These are phyloP conservation scores for Pelargonium citronellum DNA, from an alignment of 441 rosid species.

Conservation along the genomic window DNA sequence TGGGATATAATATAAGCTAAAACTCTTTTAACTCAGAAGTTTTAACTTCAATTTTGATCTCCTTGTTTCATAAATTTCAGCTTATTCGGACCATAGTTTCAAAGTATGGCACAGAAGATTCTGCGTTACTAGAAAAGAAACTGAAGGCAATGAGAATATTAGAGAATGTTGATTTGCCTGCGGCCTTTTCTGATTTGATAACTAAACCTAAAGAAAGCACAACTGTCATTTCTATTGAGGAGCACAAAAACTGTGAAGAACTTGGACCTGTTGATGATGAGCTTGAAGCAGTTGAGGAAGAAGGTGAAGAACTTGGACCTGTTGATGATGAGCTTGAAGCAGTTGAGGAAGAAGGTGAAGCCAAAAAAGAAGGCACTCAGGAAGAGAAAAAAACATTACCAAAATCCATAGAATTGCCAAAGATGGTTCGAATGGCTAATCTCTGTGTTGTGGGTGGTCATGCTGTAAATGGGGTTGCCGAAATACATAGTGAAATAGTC, in stretches of 20 bases:
- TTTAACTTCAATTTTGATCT: not conserved
- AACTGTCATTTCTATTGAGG: slow-evolving; percentile 21
- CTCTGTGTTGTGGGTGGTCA: slow-evolving; percentile 84
- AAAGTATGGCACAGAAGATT: slow-evolving; percentile 58
- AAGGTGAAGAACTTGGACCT: slow-evolving; percentile 30
- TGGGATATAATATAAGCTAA: slow-evolving; percentile 20
- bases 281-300: slow-evolving; percentile 21
- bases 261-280: slow-evolving; percentile 25
- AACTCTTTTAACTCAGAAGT: not conserved
- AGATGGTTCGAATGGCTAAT: slow-evolving; percentile 93
- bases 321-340: slow-evolving; percentile 23
- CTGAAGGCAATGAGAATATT: slow-evolving; percentile 83
- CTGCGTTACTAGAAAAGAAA: slow-evolving; percentile 50
- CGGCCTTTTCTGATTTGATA: slow-evolving; percentile 53
- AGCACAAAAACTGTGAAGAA: slow-evolving; percentile 20
- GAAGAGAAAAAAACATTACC: slow-evolving; percentile 31
- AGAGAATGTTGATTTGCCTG: slow-evolving; percentile 83
- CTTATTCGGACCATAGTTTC: slow-evolving; percentile 60
- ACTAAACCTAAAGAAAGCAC: slow-evolving; percentile 43
- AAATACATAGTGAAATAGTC: slow-evolving; percentile 89
- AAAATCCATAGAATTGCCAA: slow-evolving; percentile 45
- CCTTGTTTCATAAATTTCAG: slow-evolving; percentile 33
- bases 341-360: slow-evolving; percentile 22
- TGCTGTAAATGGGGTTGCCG: slow-evolving; percentile 97
- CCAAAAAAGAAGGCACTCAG: slow-evolving; percentile 17